A percentile compares a stretch with the other conserved stretches of the same genome.
Evolutionary conservation across 495 filamentous ascomycete genomes (phyloP).

Genomic region (Penicillium flavigenum): DNA sequence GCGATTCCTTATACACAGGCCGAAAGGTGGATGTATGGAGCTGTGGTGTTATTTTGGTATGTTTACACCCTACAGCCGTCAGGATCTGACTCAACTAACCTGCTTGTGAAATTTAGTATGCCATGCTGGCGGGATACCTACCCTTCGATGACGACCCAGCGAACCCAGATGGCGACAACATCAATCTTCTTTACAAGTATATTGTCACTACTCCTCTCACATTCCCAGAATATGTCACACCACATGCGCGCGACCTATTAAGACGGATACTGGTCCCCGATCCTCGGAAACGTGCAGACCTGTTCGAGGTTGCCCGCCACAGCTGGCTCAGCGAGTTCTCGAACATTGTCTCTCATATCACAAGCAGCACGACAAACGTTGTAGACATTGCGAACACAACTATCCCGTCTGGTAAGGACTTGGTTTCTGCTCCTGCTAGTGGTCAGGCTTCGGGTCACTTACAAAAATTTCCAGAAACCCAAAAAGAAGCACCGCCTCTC

Average conservation of each 20-base stretch:
- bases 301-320: constrained; percentile 97
- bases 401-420: constrained; percentile 58
- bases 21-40: constrained; percentile 99
- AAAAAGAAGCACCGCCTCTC: constrained; percentile 63
- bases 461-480: constrained; percentile 33
- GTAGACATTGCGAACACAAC: constrained; percentile 83
- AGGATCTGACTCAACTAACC: constrained; percentile 1
- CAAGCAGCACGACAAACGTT: constrained; percentile 86
- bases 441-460: neutral
- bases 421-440: neutral
- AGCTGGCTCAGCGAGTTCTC: constrained; percentile 98
- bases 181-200: constrained; percentile 98
- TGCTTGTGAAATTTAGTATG: constrained; percentile 62
- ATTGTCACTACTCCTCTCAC: constrained; percentile 97
- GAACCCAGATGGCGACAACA: constrained; percentile 98
- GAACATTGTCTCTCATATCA: constrained; percentile 93
- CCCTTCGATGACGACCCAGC: constrained; percentile 98
- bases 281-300: constrained; percentile 87
- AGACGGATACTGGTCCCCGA: constrained; percentile 95
- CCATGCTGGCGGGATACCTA: constrained; percentile 98
- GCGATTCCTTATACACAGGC: constrained; percentile 95
- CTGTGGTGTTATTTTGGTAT: constrained; percentile 96
- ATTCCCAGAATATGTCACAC: constrained; percentile 98
- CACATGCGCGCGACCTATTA: constrained; percentile 90
- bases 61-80: constrained; percentile 32